Percentiles rank a stretch among this genome's conserved stretches.
phyloP scores from a whole-genome alignment of 805 yeast genomes.

The Yamadazyma takamatsuzukensis region DNA sequence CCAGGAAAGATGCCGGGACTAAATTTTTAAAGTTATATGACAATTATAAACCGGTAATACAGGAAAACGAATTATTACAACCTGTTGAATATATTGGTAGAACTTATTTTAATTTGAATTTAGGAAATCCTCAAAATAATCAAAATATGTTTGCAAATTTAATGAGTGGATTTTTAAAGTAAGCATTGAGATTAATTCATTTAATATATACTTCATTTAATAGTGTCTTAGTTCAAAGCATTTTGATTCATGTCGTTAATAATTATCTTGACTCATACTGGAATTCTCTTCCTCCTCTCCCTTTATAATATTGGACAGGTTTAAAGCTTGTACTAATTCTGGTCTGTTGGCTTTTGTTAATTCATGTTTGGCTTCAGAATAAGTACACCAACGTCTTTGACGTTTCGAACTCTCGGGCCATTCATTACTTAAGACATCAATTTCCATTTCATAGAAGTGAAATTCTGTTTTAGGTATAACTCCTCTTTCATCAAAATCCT shows the following conservation, averaged over 20 bases:
- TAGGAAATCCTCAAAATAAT: constrained; percentile 37
- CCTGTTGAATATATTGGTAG: constrained; percentile 59
- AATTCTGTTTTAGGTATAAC: constrained; percentile 77
- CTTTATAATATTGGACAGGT: constrained; percentile 48
- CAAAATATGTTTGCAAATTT: constrained; percentile 49
- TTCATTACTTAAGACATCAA: constrained; percentile 47
- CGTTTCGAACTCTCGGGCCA: constrained; percentile 79
- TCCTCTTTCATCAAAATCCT: constrained; percentile 28
- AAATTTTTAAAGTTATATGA: constrained; percentile 51
- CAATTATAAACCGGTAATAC: constrained; percentile 43
- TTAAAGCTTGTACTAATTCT: constrained; percentile 63
- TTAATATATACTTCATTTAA: background rate
- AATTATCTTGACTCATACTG: constrained; percentile 1
- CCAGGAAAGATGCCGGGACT: constrained; percentile 44
- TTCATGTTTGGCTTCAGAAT: constrained; percentile 62
- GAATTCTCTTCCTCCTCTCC: constrained; percentile 17
- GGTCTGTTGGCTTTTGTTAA: constrained; percentile 55
- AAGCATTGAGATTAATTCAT: constrained; percentile 1
- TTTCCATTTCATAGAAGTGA: constrained; percentile 78
- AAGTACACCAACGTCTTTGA: constrained; percentile 71
- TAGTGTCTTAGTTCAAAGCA: background rate
- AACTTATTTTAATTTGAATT: constrained; percentile 54
- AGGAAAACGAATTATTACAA: constrained; percentile 31
- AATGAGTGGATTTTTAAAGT: constrained; percentile 57
- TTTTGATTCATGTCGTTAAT: background rate